Evolutionary conservation across 169 alveolate species (phyloP).

Genomic region (Eimeria falciformis): DNA sequence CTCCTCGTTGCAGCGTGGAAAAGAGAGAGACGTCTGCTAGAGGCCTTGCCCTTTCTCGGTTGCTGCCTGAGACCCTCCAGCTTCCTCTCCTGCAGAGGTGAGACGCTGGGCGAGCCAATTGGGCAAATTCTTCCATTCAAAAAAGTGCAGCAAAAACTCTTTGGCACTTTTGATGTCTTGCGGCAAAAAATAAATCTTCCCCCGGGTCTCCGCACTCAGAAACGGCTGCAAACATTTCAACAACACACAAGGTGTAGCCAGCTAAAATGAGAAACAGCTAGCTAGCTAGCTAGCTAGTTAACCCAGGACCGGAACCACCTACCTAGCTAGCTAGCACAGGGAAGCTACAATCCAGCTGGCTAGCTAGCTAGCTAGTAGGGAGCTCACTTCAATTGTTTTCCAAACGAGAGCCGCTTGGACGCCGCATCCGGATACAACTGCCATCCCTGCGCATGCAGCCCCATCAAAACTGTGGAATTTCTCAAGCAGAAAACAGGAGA

Average conservation of each 20-base stretch:
- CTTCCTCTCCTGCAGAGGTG: no score
- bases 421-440: conserved; percentile 19
- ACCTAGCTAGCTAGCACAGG: background rate
- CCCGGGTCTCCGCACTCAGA: conserved; percentile 6
- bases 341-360: background rate
- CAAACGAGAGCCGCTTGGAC: conserved; percentile 5
- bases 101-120: background rate
- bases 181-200: background rate
- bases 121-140: conserved; percentile 1
- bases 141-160: conserved; percentile 2
- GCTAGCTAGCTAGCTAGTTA: conserved; percentile 16
- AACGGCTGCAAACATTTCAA: background rate
- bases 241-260: background rate
- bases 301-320: background rate
- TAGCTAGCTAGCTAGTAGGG: background rate
- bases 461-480: no score
- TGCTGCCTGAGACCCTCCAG: no score
- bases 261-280: background rate
- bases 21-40: no score
- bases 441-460: background rate
- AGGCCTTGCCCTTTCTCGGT: no score
- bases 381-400: background rate
- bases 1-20: no score
- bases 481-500: background rate
- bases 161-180: background rate